Evolutionary conservation across 805 yeast genomes (phyloP), one percentile per base, ranked within the genome.

Genomic region (Metschnikowia baotianmanensis): DNA sequence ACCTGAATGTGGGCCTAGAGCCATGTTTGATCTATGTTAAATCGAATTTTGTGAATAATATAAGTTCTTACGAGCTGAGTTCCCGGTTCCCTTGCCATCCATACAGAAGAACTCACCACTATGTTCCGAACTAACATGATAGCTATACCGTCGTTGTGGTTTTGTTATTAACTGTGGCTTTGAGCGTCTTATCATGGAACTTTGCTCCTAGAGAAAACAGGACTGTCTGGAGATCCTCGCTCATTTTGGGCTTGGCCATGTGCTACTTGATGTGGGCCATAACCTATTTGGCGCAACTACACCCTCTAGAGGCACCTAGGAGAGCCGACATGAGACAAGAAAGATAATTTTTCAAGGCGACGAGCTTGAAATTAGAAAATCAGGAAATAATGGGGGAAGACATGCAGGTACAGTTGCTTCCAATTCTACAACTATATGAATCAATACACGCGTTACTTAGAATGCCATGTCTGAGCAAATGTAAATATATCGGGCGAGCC

Each of bases 251-350:
- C 7, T 61, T 86, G 52, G 75, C 87, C 17, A 82, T 86, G 90
- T 82, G 86, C 68, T 86, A 75, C 61, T 69, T 86, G 57, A 82
- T 86, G 90, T 86, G 95, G 95, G 97, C 96, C 23, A 82, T 89
- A 56, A 89, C 97, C 6, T 89, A 88, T 59, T 71, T 89, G 50
- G 74, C 80, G 43, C 97, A 90, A 61, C 70, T 90, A 44, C 96
- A 90, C 64, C 97, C 97, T 6, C 72, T 90, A 56, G 95, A 87
- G 44, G 88, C 79, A 31, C 97, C 97, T 30, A 85, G 84, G 61
- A 80, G 97, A 55, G 79, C 95, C 1, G 96, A 90, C 57, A 67
- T 89, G 61, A 82, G 96, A 67, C 95, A 95, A 8, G 96, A 89
- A 62, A 40, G 41, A 25, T 28, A 22, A 15, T n/a, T 25, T 25